These are phyloP conservation scores for Coemansia umbellata DNA, from an alignment of 192 early-diverging fungal genomes.

Conservation along the genomic window DNA sequence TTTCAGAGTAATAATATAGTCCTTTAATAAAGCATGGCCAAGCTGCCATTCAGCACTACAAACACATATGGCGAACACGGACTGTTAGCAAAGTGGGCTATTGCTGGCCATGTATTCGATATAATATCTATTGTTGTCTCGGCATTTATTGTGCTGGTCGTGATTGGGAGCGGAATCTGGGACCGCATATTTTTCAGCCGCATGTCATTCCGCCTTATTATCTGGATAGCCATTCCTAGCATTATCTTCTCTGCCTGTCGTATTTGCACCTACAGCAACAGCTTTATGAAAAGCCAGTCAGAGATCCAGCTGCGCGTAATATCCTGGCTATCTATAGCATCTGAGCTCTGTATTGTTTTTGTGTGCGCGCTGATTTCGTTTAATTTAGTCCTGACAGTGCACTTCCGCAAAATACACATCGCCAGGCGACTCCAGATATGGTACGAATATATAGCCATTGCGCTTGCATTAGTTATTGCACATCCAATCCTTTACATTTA, in stretches of 20 bases:
- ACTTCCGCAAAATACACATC: neutral
- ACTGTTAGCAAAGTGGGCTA: slow-evolving; percentile 3
- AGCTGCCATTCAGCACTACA: neutral
- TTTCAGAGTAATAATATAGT: neutral
- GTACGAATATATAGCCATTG: slow-evolving; percentile 4
- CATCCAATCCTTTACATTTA: slow-evolving; percentile 26
- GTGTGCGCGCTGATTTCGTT: neutral
- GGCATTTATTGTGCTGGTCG: neutral
- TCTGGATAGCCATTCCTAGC: neutral
- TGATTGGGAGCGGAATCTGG: neutral
- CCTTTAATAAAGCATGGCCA: neutral
- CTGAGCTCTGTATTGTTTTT: neutral
- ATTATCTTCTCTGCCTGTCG: neutral
- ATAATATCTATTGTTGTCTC: slow-evolving; percentile 12
- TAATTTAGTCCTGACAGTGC: slow-evolving; percentile 8
- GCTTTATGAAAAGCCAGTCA: neutral
- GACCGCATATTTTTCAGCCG: slow-evolving; percentile 1
- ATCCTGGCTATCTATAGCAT: slow-evolving; percentile 7
- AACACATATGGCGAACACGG: neutral
- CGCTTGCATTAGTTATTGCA: neutral
- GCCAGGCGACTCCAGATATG: slow-evolving; percentile 4
- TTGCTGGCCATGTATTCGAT: slow-evolving; percentile 9
- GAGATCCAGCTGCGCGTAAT: slow-evolving; percentile 3
- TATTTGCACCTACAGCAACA: neutral
- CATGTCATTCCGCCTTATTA: slow-evolving; percentile 9